Percentiles rank a stretch among this genome's conserved stretches.
These are phyloP conservation scores for Clonostachys chloroleuca DNA, from an alignment of 2,329 filamentous ascomycete genomes.

Conservation along the genomic window DNA sequence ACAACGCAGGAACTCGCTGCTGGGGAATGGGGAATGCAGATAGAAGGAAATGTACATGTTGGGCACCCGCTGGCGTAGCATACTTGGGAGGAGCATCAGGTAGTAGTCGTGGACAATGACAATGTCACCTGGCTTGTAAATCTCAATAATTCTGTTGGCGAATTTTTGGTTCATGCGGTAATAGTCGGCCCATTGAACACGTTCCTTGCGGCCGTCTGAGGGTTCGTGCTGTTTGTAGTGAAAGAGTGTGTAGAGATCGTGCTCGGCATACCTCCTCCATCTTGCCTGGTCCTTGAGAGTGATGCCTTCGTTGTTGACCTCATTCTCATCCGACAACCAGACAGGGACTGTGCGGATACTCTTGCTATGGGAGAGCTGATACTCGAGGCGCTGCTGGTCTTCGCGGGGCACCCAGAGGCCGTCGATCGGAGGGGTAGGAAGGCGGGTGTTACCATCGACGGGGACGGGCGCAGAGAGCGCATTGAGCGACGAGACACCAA, in stretches of 20 bases:
- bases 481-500: slow-evolving; percentile 56
- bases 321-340: slow-evolving; percentile 78
- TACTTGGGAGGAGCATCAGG: slow-evolving; percentile 80
- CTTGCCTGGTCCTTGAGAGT: slow-evolving; percentile 75
- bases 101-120: slow-evolving; percentile 95
- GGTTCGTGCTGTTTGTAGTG: slow-evolving; percentile 96
- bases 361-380: slow-evolving; percentile 66
- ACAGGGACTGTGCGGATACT: slow-evolving; percentile 80
- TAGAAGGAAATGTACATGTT: slow-evolving; percentile 95
- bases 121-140: slow-evolving; percentile 90
- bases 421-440: slow-evolving; percentile 55
- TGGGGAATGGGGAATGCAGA: slow-evolving; percentile 90
- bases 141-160: slow-evolving; percentile 80
- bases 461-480: slow-evolving; percentile 78
- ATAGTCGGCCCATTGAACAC: slow-evolving; percentile 87
- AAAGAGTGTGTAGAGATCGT: slow-evolving; percentile 87
- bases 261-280: slow-evolving; percentile 88
- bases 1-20: slow-evolving; percentile 91
- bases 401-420: slow-evolving; percentile 66
- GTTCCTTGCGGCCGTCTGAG: slow-evolving; percentile 76
- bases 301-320: slow-evolving; percentile 63
- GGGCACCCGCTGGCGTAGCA: slow-evolving; percentile 80
- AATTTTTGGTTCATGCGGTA: slow-evolving; percentile 90
- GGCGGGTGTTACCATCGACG: slow-evolving; percentile 55
- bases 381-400: slow-evolving; percentile 70